Conservation (phyloP, 2,329 filamentous ascomycete genomes). For the Aspergillus sp. region DNA sequence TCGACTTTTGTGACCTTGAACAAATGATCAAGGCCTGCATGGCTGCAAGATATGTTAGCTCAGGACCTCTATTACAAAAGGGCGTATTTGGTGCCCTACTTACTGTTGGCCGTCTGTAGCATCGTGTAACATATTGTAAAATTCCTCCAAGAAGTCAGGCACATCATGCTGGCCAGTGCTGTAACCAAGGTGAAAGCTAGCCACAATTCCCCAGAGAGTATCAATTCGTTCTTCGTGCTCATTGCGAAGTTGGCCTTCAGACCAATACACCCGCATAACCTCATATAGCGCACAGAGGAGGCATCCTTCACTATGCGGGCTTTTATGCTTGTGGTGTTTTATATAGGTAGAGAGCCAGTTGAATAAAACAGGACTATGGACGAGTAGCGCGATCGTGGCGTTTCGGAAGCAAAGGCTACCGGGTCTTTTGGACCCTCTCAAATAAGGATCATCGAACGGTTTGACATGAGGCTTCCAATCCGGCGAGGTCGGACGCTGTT, state of each 20-base stretch:
- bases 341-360: slow-evolving; percentile 14
- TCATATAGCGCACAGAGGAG: neutral
- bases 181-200: neutral
- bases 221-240: neutral
- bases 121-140: slow-evolving; percentile 4
- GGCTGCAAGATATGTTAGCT: neutral
- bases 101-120: slow-evolving; percentile 1
- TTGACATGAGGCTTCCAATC: neutral
- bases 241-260: neutral
- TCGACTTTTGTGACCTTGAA: slow-evolving; percentile 2
- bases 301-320: too few species aligned
- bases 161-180: slow-evolving; percentile 10
- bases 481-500: neutral
- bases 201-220: slow-evolving; percentile 2
- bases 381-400: slow-evolving; percentile 14
- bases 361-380: slow-evolving; percentile 19
- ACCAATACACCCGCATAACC: neutral
- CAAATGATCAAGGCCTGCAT: neutral
- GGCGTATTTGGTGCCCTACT: neutral
- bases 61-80: neutral
- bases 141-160: slow-evolving; percentile 10
- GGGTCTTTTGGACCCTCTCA: slow-evolving; percentile 5
- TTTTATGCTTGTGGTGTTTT: neutral
- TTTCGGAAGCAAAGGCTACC: slow-evolving; percentile 24
- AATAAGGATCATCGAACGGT: neutral